Evolutionary conservation across 2,329 filamentous ascomycete species (phyloP), one percentile per base, ranked within the genome.

Genomic region (Periglandula ipomoeae): DNA sequence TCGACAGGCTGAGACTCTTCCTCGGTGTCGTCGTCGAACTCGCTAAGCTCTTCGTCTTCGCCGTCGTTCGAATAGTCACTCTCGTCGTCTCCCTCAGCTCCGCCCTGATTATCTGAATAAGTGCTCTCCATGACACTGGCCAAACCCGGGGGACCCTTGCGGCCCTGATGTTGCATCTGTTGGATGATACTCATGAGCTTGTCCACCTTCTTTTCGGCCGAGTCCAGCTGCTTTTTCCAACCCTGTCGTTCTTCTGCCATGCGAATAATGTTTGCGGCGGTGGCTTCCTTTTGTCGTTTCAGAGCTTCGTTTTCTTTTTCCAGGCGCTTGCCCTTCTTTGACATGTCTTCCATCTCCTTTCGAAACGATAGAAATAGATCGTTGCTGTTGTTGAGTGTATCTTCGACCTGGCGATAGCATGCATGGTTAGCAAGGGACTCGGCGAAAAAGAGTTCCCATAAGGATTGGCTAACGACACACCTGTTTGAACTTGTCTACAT

Each of bases 281-380:
- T 94, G 43, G 88, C 82, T 59, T 96, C 90, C 65, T 96, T 91
- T 67, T 96, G 95, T 49, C 91, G 82, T 56, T 89, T 95, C 46
- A 95, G 78, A 17, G 81, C 85, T 58, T 93, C 85, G 60, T 98
- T 97, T 62, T 98, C 93, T 69, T 95, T 95, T 66, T 98, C 93
- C 47, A 98, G 74, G 23, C 89, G 84, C 69, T 96, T 96, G 5
- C 91, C 95, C 72, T 97, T 97, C 72, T 96, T 96, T 1, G 90
- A 95, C 90, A 97, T 97, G 62, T 97, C 93, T 69, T 97, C 93
- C 90, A 97, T 97, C 69, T 97, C 93, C 71, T 95, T 96, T 48
- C 91, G 82, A 70, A 97, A 97, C 1, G 93, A 96, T 57, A 96
- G 74, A 68, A 97, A 97, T 47, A 97, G 74, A 65, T 97, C 93